Base-by-base conservation (phyloP, 2,329 filamentous ascomycete species). In the Fusarium nanum region DNA sequence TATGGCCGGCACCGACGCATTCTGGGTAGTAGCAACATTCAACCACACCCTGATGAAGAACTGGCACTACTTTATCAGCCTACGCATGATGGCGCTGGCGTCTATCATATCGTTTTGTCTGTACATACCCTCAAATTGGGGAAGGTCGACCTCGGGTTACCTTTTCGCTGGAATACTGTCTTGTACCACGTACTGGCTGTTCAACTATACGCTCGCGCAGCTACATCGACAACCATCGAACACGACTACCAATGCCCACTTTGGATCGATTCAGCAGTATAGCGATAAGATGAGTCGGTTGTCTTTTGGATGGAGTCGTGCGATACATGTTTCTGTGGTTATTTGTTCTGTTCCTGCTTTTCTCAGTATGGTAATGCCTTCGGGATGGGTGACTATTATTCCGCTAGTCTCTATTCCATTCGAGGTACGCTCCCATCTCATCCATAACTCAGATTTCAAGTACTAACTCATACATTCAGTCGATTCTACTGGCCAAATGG, bases 391-490 rank as follows among this genome's bases (percentile, higher is more conserved):
- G 2, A 52, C 49, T 41, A 16, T 27, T 1, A 41, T 52, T 12
- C 49, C 49, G 8, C 18, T 52, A 1, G 18, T 52, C 23, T 20
- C 49, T 8, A 52, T 52, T 6, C 49, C 49, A 7, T 41, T 52
- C 5, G 49, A 52, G 49, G 49, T 41, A 52, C 0, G 22, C 16
- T 2, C 9, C 14, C 2, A 4, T 25, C 14, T 7, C 6, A 3
- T 28, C 22, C 3, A 20, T 7, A 1, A 8, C 1, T 10, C 6
- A 1, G 0, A 25, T 1, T 37, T 2, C 1, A 2, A 12, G 5
- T 12, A 5, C 32, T 41, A 7, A 52, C 18, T 27, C 7, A 2
- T 16, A 3, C 5, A 2, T 20, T 5, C 4, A 52, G 49, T 52
- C 49, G 2, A 53, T 53, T 16, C 12, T 53, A 13, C 34, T 53